Evolutionary conservation across 106 monocot species (phyloP).

Genomic region (Vanilla planifolia): DNA sequence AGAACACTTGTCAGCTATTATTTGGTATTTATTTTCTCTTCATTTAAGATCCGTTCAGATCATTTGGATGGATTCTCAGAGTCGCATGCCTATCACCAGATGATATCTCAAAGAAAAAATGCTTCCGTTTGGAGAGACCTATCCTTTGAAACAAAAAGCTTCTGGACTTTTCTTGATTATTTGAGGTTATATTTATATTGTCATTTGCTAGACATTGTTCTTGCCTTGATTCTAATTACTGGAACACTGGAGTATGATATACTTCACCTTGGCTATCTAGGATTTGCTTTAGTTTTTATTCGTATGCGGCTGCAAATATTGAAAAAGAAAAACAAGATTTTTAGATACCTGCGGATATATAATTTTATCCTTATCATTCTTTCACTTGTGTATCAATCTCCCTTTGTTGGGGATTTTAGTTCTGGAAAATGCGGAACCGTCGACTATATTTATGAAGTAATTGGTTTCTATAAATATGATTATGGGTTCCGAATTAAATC

Average conservation of each 20-base stretch:
- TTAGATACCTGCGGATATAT: constrained; percentile 82
- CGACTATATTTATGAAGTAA: constrained; percentile 84
- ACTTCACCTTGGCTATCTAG: constrained; percentile 91
- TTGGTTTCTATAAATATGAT: constrained; percentile 97
- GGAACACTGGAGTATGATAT: constrained; percentile 98
- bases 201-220: constrained; percentile 92
- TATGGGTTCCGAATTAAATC: constrained; percentile 96
- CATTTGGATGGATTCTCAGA: constrained; percentile 57
- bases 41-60: constrained; percentile 88
- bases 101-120: constrained; percentile 69
- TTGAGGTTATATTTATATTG: constrained; percentile 75
- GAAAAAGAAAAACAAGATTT: constrained; percentile 92
- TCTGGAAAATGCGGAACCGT: constrained; percentile 61
- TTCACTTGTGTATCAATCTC: constrained; percentile 95
- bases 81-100: constrained; percentile 61
- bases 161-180: constrained; percentile 96
- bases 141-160: constrained; percentile 93
- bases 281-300: constrained; percentile 90
- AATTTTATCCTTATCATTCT: constrained; percentile 90
- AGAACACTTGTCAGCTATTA: constrained; percentile 88
- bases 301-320: constrained; percentile 89
- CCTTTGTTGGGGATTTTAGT: constrained; percentile 69
- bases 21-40: constrained; percentile 79
- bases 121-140: constrained; percentile 83
- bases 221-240: constrained; percentile 79